Conservation (phyloP, 2,329 filamentous ascomycete species). For the Botrytis porri region DNA sequence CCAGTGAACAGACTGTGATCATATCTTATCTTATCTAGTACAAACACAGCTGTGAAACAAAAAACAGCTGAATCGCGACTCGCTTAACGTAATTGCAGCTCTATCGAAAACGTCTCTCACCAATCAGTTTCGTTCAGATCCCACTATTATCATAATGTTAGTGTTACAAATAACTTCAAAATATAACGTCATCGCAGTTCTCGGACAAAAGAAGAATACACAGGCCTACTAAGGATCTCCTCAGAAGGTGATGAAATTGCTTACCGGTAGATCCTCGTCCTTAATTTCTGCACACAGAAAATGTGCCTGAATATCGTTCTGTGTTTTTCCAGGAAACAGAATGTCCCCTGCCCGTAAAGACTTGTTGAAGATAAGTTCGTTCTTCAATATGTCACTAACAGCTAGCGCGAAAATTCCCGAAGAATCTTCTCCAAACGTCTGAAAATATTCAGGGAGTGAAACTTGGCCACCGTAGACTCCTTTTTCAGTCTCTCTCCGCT, state of each 20-base stretch:
- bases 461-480: background rate
- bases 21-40: accelerated
- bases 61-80: background rate
- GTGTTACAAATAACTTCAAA: background rate
- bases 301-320: background rate
- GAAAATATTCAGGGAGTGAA: background rate
- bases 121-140: background rate
- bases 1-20: background rate
- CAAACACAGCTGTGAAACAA: background rate
- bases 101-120: background rate
- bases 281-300: background rate
- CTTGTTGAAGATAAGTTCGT: background rate
- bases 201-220: background rate
- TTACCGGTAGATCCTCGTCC: background rate
- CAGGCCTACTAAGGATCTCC: background rate
- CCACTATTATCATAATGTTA: background rate
- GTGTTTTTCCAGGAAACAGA: background rate
- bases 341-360: background rate
- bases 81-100: background rate
- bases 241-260: background rate
- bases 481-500: background rate
- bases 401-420: background rate
- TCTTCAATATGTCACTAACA: background rate
- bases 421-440: background rate
- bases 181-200: background rate